Conservation (phyloP, 2,329 filamentous ascomycete species). For the Trichoderma citrinoviride region DNA sequence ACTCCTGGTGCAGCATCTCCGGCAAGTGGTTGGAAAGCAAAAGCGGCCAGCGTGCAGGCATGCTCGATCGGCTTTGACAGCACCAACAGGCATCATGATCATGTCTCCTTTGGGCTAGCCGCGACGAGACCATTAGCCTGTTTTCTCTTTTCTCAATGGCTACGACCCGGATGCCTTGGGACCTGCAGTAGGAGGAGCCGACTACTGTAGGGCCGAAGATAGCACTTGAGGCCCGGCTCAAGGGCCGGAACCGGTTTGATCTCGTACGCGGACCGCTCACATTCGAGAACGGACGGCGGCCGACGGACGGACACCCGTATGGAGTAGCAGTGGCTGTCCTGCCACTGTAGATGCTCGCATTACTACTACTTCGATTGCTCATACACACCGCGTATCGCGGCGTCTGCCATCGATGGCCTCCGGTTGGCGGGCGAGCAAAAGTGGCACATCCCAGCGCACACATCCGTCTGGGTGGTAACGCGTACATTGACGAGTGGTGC, state of each 20-base stretch:
- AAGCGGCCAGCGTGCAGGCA: not conserved
- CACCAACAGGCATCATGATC: not conserved
- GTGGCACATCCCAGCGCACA: slow-evolving; percentile 1
- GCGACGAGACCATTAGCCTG: slow-evolving; percentile 1
- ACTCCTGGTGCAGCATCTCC: not conserved
- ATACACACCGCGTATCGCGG: not conserved
- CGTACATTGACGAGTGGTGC: not conserved
- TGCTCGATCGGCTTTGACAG: not conserved
- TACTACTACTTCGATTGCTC: not conserved
- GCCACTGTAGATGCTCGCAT: not conserved
- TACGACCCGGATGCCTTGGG: slow-evolving; percentile 13
- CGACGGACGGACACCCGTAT: not conserved
- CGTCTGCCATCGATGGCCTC: slow-evolving; percentile 8
- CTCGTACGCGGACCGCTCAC: slow-evolving; percentile 9
- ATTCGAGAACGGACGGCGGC: not conserved
- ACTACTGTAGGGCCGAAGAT: slow-evolving; percentile 18
- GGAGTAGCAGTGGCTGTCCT: not conserved
- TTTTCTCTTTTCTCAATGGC: slow-evolving; percentile 13
- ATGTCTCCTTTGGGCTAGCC: not conserved
- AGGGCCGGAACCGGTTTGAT: not conserved
- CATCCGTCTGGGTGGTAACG: not conserved
- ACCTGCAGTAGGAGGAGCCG: slow-evolving; percentile 22
- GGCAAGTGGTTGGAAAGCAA: not conserved
- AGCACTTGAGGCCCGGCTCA: not conserved
- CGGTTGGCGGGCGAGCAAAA: slow-evolving; percentile 2